Percentiles rank a stretch among this genome's conserved stretches.
These are phyloP conservation scores for Trapa incisa DNA, from an alignment of 345 rosid species.

Conservation along the genomic window DNA sequence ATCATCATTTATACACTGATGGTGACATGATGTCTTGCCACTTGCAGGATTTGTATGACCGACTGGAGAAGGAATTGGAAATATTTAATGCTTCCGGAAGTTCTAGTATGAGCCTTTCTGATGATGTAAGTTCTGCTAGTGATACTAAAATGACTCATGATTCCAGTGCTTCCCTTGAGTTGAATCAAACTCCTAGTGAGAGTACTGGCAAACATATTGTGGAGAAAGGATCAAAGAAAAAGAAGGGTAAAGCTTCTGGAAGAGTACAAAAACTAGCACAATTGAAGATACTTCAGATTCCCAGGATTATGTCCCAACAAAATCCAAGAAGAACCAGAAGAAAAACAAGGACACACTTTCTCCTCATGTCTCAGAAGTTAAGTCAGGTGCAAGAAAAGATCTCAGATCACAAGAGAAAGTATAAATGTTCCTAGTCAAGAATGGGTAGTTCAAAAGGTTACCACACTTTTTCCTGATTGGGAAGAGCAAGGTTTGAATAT, in stretches of 20 bases:
- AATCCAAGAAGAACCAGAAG: slow-evolving; percentile 76
- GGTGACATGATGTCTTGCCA: neutral
- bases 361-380: slow-evolving; percentile 36
- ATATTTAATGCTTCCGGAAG: slow-evolving; percentile 42
- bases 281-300: slow-evolving; percentile 45
- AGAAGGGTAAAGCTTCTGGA: slow-evolving; percentile 60
- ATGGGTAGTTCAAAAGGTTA: slow-evolving; percentile 65
- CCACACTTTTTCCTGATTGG: slow-evolving; percentile 48
- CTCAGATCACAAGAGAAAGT: slow-evolving; percentile 44
- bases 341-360: slow-evolving; percentile 61
- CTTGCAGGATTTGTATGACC: slow-evolving; percentile 59
- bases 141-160: slow-evolving; percentile 33
- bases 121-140: slow-evolving; percentile 10
- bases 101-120: slow-evolving; percentile 14
- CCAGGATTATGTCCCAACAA: slow-evolving; percentile 43
- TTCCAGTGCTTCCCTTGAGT: slow-evolving; percentile 31
- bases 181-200: slow-evolving; percentile 34
- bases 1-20: neutral
- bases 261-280: slow-evolving; percentile 23
- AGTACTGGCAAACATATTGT: slow-evolving; percentile 25
- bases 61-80: slow-evolving; percentile 62
- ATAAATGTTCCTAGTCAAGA: slow-evolving; percentile 51
- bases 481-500: slow-evolving; percentile 61
- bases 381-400: slow-evolving; percentile 42
- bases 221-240: slow-evolving; percentile 71